Conservation (phyloP, 352 stramenopile genomes). For the Aphanomyces invadans region DNA sequence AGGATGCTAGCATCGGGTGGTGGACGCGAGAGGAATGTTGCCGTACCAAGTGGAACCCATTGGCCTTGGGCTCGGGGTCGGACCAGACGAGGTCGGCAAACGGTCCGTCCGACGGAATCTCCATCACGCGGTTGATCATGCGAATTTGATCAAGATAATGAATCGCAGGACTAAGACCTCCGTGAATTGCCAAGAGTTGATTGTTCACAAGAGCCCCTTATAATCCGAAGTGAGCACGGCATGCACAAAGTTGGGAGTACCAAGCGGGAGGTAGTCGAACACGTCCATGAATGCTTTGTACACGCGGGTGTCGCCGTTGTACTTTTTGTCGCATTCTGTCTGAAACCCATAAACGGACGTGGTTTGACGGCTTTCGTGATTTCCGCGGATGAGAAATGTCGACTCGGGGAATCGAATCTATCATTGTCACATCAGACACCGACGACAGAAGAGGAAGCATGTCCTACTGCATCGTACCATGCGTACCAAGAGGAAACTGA, state of each 20-base stretch:
- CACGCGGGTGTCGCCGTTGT: conserved; percentile 58
- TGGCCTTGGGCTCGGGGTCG: conserved; percentile 65
- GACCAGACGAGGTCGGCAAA: conserved; percentile 83
- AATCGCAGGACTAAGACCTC: conserved; percentile 54
- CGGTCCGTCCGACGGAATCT: conserved; percentile 66
- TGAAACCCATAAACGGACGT: conserved; percentile 80
- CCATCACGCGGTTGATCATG: conserved; percentile 74
- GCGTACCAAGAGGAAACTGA: conserved; percentile 86
- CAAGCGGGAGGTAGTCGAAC: conserved; percentile 67
- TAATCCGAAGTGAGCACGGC: conserved; percentile 44
- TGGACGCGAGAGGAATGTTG: conserved; percentile 37
- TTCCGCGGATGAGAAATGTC: conserved; percentile 90
- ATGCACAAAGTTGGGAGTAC: conserved; percentile 76
- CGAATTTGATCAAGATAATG: conserved; percentile 90
- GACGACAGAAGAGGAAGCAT: too few relatives aligned
- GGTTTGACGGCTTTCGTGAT: conserved; percentile 89
- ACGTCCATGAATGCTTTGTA: conserved; percentile 77
- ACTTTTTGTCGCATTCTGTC: conserved; percentile 81
- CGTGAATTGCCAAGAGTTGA: conserved; percentile 56
- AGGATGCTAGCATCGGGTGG: not conserved
- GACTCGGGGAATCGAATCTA: conserved; percentile 89
- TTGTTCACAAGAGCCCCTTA: conserved; percentile 82
- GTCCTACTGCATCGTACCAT: conserved; percentile 29
- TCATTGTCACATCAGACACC: conserved; percentile 31
- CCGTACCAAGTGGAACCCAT: conserved; percentile 76